Evolutionary conservation across 371 early-diverging fungal genomes (phyloP), one percentile per base, ranked within the genome.

Genomic region (Rhizopus microsporus): DNA sequence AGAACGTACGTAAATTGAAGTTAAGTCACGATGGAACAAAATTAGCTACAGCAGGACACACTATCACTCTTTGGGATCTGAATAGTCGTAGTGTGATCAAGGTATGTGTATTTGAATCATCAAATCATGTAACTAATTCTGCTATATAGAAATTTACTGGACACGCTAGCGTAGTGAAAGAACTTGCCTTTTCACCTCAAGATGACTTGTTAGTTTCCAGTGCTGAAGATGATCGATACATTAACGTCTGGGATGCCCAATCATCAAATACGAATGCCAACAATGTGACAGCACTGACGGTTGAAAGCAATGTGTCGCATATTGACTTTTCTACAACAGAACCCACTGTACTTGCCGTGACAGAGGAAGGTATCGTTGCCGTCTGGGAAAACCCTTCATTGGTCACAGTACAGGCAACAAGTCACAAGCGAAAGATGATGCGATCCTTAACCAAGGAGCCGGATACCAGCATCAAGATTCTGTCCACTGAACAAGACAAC

Each of bases 201-300:
- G 87, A 83, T 44, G 78, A 78, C 63, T 63, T 81, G 6, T 72
- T 81, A 51, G 77, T 87, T 10, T 87, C 92, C 3, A 77, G 78
- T 33, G 91, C 92, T 2, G 82, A 83, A 54, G 82, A 90, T 54
- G 93, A 93, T 69, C 83, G 91, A 5, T 88, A 85, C 62, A 73
- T 92, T 30, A 84, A 88, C 63, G 84, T 91, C 10, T 93, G 91
- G 92, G 86, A 88, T 52, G 80, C 81, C 44, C 77, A 78, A n/a
- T 58, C 68, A 10, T 75, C 74, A 3, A 78, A 75, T 52, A 70
- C 74, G 44, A 77, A 81, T 51, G 75, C 78, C 15, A 80, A 75
- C 43, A 79, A 77, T 46, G 62, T 80, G 38, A 75, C 83, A 57
- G 81, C 79, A 8, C 69, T 89, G 55, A 84, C 89, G 4, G 45